Percentiles rank a stretch among this genome's conserved stretches.
Evolutionary conservation across 2,329 filamentous ascomycete species (phyloP).

Genomic region (Penicillium sumatraense): DNA sequence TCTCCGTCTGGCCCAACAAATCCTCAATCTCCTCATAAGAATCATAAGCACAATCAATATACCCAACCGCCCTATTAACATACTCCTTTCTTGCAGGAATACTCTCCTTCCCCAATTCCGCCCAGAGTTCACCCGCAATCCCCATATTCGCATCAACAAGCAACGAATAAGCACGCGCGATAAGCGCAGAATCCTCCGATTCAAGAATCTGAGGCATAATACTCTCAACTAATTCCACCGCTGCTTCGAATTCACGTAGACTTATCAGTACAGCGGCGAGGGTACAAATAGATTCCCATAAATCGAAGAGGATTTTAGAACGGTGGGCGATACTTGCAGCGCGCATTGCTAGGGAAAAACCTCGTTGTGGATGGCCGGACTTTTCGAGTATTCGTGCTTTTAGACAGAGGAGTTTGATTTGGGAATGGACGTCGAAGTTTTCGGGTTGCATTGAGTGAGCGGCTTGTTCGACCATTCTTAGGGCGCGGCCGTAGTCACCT

Average conservation of each 20-base stretch:
- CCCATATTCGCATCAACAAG: constrained; percentile 82
- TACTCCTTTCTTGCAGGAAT: constrained; percentile 56
- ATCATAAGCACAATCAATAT: constrained; percentile 65
- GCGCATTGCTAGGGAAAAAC: constrained; percentile 75
- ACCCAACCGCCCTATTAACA: constrained; percentile 62
- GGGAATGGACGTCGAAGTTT: constrained; percentile 67
- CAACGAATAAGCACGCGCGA: constrained; percentile 69
- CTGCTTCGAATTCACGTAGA: constrained; percentile 71
- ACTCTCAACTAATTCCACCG: constrained; percentile 66
- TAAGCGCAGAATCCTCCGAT: constrained; percentile 65
- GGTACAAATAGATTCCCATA: constrained; percentile 74
- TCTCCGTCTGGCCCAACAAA: constrained; percentile 72
- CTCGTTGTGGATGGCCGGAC: constrained; percentile 71
- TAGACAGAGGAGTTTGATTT: constrained; percentile 71
- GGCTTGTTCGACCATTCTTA: constrained; percentile 58
- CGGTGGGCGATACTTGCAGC: constrained; percentile 76
- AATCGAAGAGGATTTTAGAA: constrained; percentile 67
- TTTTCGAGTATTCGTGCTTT: constrained; percentile 74
- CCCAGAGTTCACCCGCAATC: constrained; percentile 60
- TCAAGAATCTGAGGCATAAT: constrained; percentile 79
- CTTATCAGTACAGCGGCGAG: constrained; percentile 71
- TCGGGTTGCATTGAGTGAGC: constrained; percentile 58
- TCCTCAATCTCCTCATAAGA: constrained; percentile 72
- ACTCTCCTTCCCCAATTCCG: constrained; percentile 22
- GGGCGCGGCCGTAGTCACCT: constrained; percentile 57